These are phyloP conservation scores for Sordariomycetes sp. DNA, from an alignment of 2,329 filamentous ascomycete genomes.

Conservation along the genomic window DNA sequence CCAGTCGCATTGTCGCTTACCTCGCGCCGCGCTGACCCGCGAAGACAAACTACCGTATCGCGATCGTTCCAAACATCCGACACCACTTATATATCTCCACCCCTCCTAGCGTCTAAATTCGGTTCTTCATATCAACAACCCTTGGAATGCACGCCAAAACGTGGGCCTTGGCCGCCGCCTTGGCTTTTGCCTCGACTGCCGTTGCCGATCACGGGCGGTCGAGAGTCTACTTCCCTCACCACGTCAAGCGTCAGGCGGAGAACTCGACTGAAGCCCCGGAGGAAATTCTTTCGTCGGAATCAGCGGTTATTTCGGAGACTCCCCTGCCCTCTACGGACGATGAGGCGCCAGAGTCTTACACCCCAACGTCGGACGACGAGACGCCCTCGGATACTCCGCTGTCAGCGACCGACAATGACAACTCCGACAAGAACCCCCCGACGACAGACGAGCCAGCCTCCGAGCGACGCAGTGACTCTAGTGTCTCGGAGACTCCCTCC, in stretches of 20 bases:
- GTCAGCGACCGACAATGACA: background rate
- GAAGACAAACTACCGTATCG: background rate
- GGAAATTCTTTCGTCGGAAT: background rate
- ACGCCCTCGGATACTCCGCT: background rate
- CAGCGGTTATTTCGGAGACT: background rate
- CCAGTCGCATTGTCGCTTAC: background rate
- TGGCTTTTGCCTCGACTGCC: conserved; percentile 35
- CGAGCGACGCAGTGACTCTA: conserved; percentile 9
- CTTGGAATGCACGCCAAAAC: conserved; percentile 36
- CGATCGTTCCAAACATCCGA: conserved; percentile 7
- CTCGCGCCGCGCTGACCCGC: background rate
- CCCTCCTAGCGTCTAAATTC: background rate
- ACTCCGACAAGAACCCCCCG: background rate
- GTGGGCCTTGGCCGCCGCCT: conserved; percentile 32
- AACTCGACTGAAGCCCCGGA: conserved; percentile 29
- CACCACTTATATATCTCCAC: conserved; percentile 6
- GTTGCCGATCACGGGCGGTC: conserved; percentile 33
- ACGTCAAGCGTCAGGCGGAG: conserved; percentile 39
- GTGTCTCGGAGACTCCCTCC: conserved; percentile 14
- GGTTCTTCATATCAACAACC: conserved; percentile 4
- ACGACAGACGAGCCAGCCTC: background rate
- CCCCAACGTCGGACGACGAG: background rate
- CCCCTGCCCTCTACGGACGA: background rate
- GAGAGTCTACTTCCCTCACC: conserved; percentile 46
- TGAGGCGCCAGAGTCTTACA: background rate